Base-by-base conservation (phyloP, 208 protist genomes). In the Trypanosoma melophagium region DNA sequence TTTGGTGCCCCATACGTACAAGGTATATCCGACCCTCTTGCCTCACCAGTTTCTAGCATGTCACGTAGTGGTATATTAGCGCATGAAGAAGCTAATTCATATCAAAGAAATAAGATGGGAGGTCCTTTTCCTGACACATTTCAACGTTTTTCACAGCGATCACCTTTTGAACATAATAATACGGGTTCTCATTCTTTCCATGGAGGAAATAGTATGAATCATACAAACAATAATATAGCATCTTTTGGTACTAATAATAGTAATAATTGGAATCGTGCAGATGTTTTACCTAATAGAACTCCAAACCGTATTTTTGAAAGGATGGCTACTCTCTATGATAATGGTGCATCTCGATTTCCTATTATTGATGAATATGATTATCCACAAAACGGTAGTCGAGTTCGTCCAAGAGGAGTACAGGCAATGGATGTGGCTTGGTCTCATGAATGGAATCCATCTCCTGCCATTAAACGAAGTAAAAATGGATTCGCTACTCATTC, bases 341-440 rank as follows among this genome's bases (percentile, higher is more conserved):
- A 66, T 22, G 57, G 50, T 38, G 38, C 17, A 4, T 76, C 61
- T 31, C 55, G 63, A 14, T 42, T 65, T n/a, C 50, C 63, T 17
- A 80, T 59, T 63, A 83, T 84, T 35, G 76, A 86, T 65, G 84
- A 90, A 60, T 86, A 87, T 77, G 81, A 83, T 60, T 59, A 50
- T 47, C 60, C 58, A 13, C 24, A 21, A n/a, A 63, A 61, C 16
- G 72, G 60, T 35, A 61, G 61, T 42, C 84, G 84, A 57, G 79
- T 90, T 65, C 84, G 81, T 12, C 73, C 65, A 35, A 76, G 84
- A 31, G 79, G 84, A 38, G 62, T 69, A 31, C 72, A 73, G 5
- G 84, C 79, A 25, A 87, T 80, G 71, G 84, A 90, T 56, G 35
- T 76, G 7, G 51, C 67, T 7, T 85, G 75, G 77, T 75, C 75